Evolutionary conservation across 768 basidiomycete species (phyloP).

Genomic region (Pleurotus sapidus): DNA sequence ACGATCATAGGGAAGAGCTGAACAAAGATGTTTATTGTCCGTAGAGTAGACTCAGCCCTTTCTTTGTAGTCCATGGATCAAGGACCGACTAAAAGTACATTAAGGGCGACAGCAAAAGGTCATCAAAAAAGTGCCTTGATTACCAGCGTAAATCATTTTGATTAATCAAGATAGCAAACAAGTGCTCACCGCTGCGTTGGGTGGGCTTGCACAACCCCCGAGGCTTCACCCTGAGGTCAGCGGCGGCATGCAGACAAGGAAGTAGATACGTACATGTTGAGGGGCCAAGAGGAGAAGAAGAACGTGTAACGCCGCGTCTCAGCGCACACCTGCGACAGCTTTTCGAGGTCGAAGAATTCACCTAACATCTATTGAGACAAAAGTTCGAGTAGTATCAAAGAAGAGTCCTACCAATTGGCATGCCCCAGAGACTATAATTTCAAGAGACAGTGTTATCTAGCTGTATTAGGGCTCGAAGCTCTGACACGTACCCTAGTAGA

Average conservation of each 20-base stretch:
- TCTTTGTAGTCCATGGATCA: too few species aligned
- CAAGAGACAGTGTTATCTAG: background rate
- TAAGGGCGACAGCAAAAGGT: too few species aligned
- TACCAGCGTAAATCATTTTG: too few species aligned
- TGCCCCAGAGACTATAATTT: constrained; percentile 58
- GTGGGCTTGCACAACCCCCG: constrained; percentile 67
- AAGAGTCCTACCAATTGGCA: constrained; percentile 57
- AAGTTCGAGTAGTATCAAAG: background rate
- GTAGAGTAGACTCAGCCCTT: too few species aligned
- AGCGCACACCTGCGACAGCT: constrained; percentile 52
- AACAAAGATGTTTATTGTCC: too few species aligned
- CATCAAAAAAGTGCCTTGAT: too few species aligned
- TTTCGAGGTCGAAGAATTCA: constrained; percentile 72
- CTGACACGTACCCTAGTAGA: constrained; percentile 47
- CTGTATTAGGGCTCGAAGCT: background rate
- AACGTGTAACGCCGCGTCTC: constrained; percentile 64
- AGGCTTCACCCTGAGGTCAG: constrained; percentile 34
- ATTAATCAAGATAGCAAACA: too few species aligned
- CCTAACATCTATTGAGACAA: constrained; percentile 30
- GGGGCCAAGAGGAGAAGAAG: constrained; percentile 75
- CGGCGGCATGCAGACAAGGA: background rate
- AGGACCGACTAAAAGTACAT: too few species aligned
- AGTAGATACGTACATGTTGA: constrained; percentile 54
- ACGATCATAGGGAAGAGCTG: too few species aligned
- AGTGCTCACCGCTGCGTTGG: constrained; percentile 62